Evolutionary conservation across 768 basidiomycete species (phyloP).

Genomic region (Trametes cinnabarina): DNA sequence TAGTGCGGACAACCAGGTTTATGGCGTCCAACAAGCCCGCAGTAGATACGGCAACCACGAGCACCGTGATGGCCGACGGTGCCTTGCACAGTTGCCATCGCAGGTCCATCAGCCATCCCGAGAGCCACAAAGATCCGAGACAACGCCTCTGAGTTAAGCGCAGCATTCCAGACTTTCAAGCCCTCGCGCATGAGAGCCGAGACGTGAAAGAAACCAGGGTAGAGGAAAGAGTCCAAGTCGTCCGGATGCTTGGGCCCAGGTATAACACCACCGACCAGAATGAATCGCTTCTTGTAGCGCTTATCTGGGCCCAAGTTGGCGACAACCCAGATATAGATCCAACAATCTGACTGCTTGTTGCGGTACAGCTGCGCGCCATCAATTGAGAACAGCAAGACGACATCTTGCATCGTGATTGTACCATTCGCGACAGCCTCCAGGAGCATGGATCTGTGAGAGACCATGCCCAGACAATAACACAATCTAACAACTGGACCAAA

Average conservation of each 20-base stretch:
- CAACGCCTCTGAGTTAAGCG: neutral
- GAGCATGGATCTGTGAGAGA: too few species aligned
- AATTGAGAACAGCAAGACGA: constrained; percentile 23
- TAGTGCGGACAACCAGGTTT: constrained; percentile 36
- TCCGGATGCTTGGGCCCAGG: constrained; percentile 35
- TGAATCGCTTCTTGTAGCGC: constrained; percentile 30
- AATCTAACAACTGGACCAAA: too few species aligned
- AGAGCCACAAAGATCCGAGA: neutral
- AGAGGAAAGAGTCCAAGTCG: constrained; percentile 33
- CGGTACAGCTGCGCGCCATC: constrained; percentile 31
- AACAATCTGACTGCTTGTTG: constrained; percentile 33
- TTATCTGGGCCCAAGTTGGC: constrained; percentile 22
- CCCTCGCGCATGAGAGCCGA: constrained; percentile 28
- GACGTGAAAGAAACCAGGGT: constrained; percentile 30
- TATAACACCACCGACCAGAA: constrained; percentile 28
- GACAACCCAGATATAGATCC: constrained; percentile 33
- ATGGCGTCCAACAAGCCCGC: constrained; percentile 29
- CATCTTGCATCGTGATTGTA: constrained; percentile 26
- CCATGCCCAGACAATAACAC: too few species aligned
- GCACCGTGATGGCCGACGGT: constrained; percentile 37
- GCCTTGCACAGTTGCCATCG: constrained; percentile 29
- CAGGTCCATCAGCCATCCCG: constrained; percentile 7
- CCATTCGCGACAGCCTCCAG: constrained; percentile 32
- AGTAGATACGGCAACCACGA: constrained; percentile 37
- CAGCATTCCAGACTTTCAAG: constrained; percentile 30